Percentiles rank a stretch among this genome's conserved stretches.
Conservation (phyloP, 768 basidiomycete species). For the Lactifluus pinguis region DNA sequence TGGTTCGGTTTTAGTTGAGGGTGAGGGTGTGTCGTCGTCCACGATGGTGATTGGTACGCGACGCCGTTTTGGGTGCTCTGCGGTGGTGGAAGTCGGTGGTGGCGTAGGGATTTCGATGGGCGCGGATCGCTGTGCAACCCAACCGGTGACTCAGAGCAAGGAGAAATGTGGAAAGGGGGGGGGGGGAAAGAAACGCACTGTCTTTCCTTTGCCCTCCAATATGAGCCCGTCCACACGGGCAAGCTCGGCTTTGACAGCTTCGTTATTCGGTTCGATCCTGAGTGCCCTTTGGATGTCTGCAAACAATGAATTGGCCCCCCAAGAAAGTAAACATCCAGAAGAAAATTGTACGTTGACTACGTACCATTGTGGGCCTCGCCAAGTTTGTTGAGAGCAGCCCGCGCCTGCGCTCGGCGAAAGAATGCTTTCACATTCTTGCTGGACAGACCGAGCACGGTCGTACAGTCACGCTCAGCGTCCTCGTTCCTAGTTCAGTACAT, state of each 20-base stretch:
- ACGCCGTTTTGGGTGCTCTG: slow-evolving; percentile 32
- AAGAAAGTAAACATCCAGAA: neutral
- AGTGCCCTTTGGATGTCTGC: slow-evolving; percentile 56
- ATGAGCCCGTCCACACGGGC: slow-evolving; percentile 37
- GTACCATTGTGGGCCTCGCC: slow-evolving; percentile 56
- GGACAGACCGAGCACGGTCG: slow-evolving; percentile 47
- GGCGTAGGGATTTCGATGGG: slow-evolving; percentile 20
- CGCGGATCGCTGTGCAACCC: slow-evolving; percentile 22
- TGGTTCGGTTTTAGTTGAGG: slow-evolving; percentile 1
- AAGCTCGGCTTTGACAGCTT: slow-evolving; percentile 54
- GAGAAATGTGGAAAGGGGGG: neutral
- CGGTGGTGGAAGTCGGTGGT: neutral
- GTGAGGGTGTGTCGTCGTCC: slow-evolving; percentile 25
- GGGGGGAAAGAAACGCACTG: neutral
- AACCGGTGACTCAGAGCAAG: neutral
- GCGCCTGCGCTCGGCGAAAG: slow-evolving; percentile 71
- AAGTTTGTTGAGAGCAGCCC: slow-evolving; percentile 43
- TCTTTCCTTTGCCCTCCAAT: slow-evolving; percentile 29
- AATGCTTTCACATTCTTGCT: slow-evolving; percentile 65
- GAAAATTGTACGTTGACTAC: slow-evolving; percentile 15
- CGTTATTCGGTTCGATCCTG: slow-evolving; percentile 55
- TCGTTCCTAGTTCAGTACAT: slow-evolving; percentile 1
- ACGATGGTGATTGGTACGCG: slow-evolving; percentile 59
- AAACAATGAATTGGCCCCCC: neutral
- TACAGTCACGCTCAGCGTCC: slow-evolving; percentile 40